These are phyloP conservation scores for Coemansia erecta DNA, from an alignment of 192 early-diverging fungal species.

Conservation along the genomic window DNA sequence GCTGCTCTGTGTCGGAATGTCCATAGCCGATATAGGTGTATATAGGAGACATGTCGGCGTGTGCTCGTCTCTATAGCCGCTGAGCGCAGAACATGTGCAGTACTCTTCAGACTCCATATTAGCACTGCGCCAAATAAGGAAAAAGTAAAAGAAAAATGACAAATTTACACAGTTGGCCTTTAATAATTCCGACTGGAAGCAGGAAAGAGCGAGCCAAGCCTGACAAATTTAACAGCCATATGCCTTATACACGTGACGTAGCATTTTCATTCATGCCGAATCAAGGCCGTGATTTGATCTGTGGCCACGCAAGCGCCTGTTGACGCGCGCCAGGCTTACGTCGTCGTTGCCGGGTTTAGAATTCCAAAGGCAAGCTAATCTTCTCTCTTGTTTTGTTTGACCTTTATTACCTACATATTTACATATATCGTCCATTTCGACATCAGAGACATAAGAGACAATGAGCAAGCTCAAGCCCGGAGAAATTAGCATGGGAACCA, in stretches of 20 bases:
- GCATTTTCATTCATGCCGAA: too few relatives aligned
- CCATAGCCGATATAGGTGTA: constrained; percentile 46
- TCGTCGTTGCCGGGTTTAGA: not conserved
- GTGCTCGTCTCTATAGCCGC: constrained; percentile 35
- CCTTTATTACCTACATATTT: not conserved
- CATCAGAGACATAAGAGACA: not conserved
- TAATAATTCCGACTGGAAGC: not conserved
- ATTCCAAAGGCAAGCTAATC: not conserved
- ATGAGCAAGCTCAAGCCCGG: constrained; percentile 73
- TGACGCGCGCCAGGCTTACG: not conserved
- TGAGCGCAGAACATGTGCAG: constrained; percentile 47
- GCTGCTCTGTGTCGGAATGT: constrained; percentile 40
- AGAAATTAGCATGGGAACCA: constrained; percentile 95
- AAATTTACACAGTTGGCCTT: not conserved
- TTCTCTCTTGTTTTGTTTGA: not conserved
- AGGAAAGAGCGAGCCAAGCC: not conserved
- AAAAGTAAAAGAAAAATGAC: not conserved
- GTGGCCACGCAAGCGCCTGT: too few relatives aligned
- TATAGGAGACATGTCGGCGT: constrained; percentile 49
- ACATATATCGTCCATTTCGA: not conserved
- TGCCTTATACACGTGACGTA: not conserved
- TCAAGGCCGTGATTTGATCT: too few relatives aligned
- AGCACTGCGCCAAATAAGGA: not conserved
- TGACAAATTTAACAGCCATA: not conserved
- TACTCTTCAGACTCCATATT: constrained; percentile 44